phyloP scores from a whole-genome alignment of 1,139 yeast genomes.

The Pneumocystis carinii region DNA sequence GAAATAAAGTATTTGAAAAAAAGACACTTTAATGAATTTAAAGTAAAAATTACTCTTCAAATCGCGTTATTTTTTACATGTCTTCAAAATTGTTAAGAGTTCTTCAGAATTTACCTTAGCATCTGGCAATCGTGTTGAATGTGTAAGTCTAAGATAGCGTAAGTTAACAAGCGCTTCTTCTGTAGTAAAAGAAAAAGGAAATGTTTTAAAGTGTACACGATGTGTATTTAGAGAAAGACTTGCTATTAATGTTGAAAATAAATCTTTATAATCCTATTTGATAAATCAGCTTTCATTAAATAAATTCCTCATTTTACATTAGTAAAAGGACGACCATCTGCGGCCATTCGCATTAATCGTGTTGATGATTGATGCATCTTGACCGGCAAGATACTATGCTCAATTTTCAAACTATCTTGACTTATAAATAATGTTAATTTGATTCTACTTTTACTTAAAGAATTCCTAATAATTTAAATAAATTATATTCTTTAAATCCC shows the following conservation, averaged over 20 bases:
- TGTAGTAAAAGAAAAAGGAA: constrained; percentile 41
- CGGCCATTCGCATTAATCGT: constrained; percentile 9
- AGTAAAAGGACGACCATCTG: constrained; percentile 12
- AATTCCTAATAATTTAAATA: too few species aligned
- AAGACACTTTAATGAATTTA: background rate
- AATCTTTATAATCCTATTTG: constrained; percentile 36
- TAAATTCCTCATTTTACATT: constrained; percentile 1
- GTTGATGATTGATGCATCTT: constrained; percentile 13
- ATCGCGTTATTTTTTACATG: too few species aligned
- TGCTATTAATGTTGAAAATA: constrained; percentile 39
- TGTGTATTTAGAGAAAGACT: constrained; percentile 32
- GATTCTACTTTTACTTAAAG: too few species aligned
- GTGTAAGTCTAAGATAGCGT: constrained; percentile 29
- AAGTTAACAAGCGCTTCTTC: constrained; percentile 40
- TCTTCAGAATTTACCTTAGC: constrained; percentile 6
- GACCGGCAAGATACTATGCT: background rate
- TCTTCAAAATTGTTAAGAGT: background rate
- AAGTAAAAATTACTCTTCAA: too few species aligned
- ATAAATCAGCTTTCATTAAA: background rate
- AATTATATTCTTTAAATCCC: too few species aligned
- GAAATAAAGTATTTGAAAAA: background rate
- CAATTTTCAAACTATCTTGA: too few species aligned
- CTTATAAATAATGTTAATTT: too few species aligned
- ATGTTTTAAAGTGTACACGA: constrained; percentile 17
- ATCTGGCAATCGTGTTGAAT: constrained; percentile 30